A percentile compares a stretch with the other conserved stretches of the same genome.
These are phyloP conservation scores for Mycena sp. DNA, from an alignment of 1,284 basidiomycete genomes.

Conservation along the genomic window DNA sequence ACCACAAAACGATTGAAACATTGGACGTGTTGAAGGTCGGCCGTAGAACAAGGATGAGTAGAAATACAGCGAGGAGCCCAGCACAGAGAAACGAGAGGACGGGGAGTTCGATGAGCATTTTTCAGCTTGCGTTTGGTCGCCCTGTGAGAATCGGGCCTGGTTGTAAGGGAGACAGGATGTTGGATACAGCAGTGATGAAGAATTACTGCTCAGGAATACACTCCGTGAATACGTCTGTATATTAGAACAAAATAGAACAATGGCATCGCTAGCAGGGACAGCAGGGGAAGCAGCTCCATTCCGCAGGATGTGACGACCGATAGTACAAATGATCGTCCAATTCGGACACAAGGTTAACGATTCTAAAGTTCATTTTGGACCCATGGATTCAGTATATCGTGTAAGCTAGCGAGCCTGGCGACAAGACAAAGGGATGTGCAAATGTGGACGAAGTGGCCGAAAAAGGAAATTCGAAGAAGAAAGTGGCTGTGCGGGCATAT, in stretches of 20 bases:
- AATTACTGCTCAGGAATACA: conserved; percentile 13
- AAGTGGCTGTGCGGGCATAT: conserved; percentile 7
- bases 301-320: background rate
- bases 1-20: conserved; percentile 60
- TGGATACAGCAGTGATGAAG: conserved; percentile 16
- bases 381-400: background rate
- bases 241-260: conserved; percentile 17
- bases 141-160: background rate
- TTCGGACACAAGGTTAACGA: conserved; percentile 17
- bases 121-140: background rate
- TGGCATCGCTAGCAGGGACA: conserved; percentile 12
- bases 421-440: conserved; percentile 5
- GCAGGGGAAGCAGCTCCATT: background rate
- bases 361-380: background rate
- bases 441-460: conserved; percentile 8
- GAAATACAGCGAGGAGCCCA: conserved; percentile 47
- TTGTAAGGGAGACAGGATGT: background rate
- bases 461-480: conserved; percentile 15
- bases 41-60: conserved; percentile 57
- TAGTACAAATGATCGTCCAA: conserved; percentile 20
- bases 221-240: background rate
- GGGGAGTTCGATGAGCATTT: conserved; percentile 41
- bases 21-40: conserved; percentile 56
- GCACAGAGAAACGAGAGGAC: conserved; percentile 48
- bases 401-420: background rate